Base-by-base conservation (phyloP, 2,329 filamentous ascomycete species). In the Diaporthe nobilis region DNA sequence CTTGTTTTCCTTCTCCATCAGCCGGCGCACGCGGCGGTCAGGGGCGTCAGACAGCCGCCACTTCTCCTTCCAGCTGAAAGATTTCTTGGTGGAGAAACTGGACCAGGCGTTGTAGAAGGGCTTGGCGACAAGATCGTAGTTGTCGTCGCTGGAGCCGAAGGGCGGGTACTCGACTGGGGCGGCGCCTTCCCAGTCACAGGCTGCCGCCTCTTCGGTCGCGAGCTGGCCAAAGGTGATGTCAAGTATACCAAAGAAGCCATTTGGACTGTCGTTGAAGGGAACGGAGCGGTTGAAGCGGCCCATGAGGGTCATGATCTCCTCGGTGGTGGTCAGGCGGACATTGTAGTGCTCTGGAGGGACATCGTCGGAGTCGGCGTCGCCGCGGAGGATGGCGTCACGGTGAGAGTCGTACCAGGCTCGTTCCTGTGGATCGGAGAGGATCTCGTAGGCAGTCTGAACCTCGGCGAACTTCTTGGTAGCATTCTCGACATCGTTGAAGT, bases 371-470 rank as follows among this genome's bases (percentile, higher is more conserved):
- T 87, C 87, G 72, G 92, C 90, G 75, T 90, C 88, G 53, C 93
- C 93, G 42, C 90, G 90, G 77, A 98, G 86, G 77, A 98, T 97
- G 70, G 94, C 92, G 79, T 95, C 93, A 77, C 95, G 93, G 82
- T 99, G 97, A 3, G 95, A 95, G 85, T 99, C 96, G 86, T 99
- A 99, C 97, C 97, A 99, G 44, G 96, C 94, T 79, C 97, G 92
- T 84, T 99, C 97, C 83, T 99, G 96, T 15, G 95, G 92, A 83
- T 99, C 97, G 2, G 96, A 98, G 1, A 99, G 90, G n/a, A 99
- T 92, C 83, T 98, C 95, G 83, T 99, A 98, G 63, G 97, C 97
- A 49, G 95, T 90, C 83, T 98, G 96, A 39, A 98, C 90, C 82
- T 98, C 95, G 68, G 97, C 95, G 82, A 99, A 99, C 71, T 93